Conservation (phyloP, 768 basidiomycete species). For the Leccinellum rugosiceps region DNA sequence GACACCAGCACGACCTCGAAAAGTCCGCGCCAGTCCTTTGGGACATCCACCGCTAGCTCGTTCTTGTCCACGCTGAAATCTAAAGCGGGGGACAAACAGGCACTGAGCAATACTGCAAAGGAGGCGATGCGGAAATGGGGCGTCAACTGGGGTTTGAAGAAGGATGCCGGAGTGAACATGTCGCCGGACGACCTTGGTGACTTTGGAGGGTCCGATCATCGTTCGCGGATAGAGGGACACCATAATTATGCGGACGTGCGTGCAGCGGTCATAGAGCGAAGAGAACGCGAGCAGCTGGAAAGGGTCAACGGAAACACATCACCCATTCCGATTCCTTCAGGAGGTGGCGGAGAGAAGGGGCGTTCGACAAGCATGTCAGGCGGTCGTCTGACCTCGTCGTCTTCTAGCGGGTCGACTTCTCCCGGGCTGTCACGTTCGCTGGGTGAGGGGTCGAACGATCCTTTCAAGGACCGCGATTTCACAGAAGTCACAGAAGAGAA, state of each 20-base stretch:
- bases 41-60: conserved; percentile 36
- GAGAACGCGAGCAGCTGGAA: conserved; percentile 40
- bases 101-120: conserved; percentile 77
- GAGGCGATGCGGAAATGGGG: conserved; percentile 94
- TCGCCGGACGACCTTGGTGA: conserved; percentile 43
- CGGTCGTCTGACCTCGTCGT: conserved; percentile 18
- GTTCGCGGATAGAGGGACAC: conserved; percentile 36
- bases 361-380: conserved; percentile 27
- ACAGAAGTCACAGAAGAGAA: conserved; percentile 29
- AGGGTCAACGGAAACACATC: conserved; percentile 19
- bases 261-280: conserved; percentile 70
- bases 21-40: conserved; percentile 44
- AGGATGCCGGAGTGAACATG: conserved; percentile 38
- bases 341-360: conserved; percentile 21
- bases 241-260: conserved; percentile 72
- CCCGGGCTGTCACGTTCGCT: conserved; percentile 34
- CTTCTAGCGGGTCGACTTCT: conserved; percentile 27
- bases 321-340: conserved; percentile 35
- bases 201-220: conserved; percentile 37
- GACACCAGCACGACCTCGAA: conserved; percentile 30
- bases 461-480: conserved; percentile 32
- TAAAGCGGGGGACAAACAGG: conserved; percentile 79
- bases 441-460: conserved; percentile 25
- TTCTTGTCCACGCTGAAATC: conserved; percentile 81
- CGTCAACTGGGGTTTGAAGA: conserved; percentile 64